These are phyloP conservation scores for Candida ponderosae DNA, from an alignment of 805 yeast genomes.

Conservation along the genomic window DNA sequence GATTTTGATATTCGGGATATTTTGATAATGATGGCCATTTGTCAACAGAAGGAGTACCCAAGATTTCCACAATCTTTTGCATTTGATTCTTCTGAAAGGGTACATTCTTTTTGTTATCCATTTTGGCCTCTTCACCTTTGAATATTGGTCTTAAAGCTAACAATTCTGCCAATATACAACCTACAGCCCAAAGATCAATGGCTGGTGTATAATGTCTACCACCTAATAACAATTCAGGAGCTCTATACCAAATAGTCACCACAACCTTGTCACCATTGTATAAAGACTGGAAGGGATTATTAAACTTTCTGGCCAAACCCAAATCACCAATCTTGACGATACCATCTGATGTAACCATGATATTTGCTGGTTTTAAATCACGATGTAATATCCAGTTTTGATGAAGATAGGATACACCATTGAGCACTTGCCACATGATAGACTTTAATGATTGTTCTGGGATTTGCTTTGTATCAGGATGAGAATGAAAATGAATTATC, in stretches of 20 bases:
- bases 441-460: conserved; percentile 77
- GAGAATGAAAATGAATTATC: conserved; percentile 90
- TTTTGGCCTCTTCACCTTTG: conserved; percentile 96
- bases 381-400: conserved; percentile 96
- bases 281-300: conserved; percentile 77
- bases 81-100: conserved; percentile 94
- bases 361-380: conserved; percentile 95
- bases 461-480: conserved; percentile 73
- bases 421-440: conserved; percentile 84
- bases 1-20: conserved; percentile 76
- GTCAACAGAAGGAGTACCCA: conserved; percentile 80
- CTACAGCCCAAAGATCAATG: conserved; percentile 92
- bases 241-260: conserved; percentile 95
- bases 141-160: conserved; percentile 86
- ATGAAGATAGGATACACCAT: conserved; percentile 87
- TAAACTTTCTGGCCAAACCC: conserved; percentile 84
- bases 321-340: conserved; percentile 93
- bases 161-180: conserved; percentile 89
- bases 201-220: conserved; percentile 91
- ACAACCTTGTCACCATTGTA: conserved; percentile 94
- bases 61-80: conserved; percentile 82
- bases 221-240: conserved; percentile 87
- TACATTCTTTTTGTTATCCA: conserved; percentile 86
- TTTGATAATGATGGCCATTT: conserved; percentile 72
- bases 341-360: conserved; percentile 88